Conservation (phyloP, 257 asterid species). For the Plantago ovata region DNA sequence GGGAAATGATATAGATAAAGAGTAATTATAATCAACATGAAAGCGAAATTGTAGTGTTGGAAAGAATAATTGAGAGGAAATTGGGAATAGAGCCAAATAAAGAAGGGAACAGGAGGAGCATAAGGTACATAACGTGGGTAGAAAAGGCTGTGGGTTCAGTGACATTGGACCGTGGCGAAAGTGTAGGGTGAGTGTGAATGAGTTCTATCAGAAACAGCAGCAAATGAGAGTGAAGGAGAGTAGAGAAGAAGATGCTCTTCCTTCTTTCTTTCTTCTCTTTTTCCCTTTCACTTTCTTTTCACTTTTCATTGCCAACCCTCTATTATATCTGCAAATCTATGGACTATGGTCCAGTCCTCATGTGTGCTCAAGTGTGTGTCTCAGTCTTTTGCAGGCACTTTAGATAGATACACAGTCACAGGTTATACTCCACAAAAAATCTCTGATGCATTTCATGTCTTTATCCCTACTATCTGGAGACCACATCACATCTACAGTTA, state of each 20-base stretch:
- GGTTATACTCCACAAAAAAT: too few species aligned
- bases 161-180: constrained; percentile 4
- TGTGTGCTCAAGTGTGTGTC: not conserved
- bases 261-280: not conserved
- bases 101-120: not conserved
- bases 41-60: too few species aligned
- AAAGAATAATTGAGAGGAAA: not conserved
- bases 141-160: not conserved
- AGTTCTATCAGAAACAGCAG: constrained; percentile 7
- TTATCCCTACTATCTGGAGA: too few species aligned
- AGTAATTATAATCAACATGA: too few species aligned
- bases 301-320: constrained; percentile 1
- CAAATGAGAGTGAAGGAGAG: not conserved
- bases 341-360: not conserved
- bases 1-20: too few species aligned
- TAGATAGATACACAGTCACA: constrained; percentile 1
- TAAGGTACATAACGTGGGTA: not conserved
- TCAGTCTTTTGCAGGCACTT: constrained; percentile 16
- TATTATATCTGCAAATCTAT: not conserved
- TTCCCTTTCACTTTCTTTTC: constrained; percentile 5
- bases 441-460: too few species aligned
- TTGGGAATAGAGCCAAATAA: not conserved
- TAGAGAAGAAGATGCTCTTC: not conserved
- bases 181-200: not conserved
- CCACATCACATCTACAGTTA: too few species aligned